Evolutionary conservation across 108 stramenopile species (phyloP), one percentile per base, ranked within the genome.

Genomic region (Schizochytrium sp.): DNA sequence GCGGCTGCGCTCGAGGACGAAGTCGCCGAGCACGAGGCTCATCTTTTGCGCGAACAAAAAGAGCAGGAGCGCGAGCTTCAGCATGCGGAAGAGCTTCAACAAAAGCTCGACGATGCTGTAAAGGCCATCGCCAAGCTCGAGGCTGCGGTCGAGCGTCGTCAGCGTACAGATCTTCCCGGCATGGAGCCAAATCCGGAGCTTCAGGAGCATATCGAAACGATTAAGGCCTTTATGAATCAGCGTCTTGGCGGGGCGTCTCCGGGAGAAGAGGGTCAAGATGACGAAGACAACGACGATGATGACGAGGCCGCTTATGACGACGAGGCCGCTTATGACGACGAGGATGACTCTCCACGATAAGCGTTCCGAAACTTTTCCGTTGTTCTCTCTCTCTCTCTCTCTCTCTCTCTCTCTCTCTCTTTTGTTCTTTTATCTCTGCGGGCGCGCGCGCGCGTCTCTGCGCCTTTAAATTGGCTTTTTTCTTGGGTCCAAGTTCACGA

Each of bases 141-240:
- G 76, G 28, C n/a, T 23, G 51, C 76, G 4, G 48, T 83, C 51
- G 76, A 83, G 51, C 19, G 76, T 6, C 76, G 76, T 23, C 76
- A 83, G 76, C 76, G 76, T 12, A 83, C 76, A 6, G 76, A 83
- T 4, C 51, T 83, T 47, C 48, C 45, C n/a, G 76, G 76, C 2
- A 83, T 83, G 76, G 76, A 12, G 76, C 51, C 76, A 6, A 83
- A 83, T 23, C 76, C 76, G 6, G 76, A 83, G 28, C 76, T 83
- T 16, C 76, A 83, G 51, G 76, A 47, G 10, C 76, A 83, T 23
- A 83, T 83, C 28, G 23, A 34, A 3, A 53, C 51, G 51, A 83
- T 83, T 4, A 47, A 53, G 45, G 4, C n/a, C 25, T 83, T 83
- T 23, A 83, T 83, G 76, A 28, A 34, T 16, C 48, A 83, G 45